phyloP scores from a whole-genome alignment of 1,284 basidiomycete genomes.

The Erythrobasidium hasegawianum region DNA sequence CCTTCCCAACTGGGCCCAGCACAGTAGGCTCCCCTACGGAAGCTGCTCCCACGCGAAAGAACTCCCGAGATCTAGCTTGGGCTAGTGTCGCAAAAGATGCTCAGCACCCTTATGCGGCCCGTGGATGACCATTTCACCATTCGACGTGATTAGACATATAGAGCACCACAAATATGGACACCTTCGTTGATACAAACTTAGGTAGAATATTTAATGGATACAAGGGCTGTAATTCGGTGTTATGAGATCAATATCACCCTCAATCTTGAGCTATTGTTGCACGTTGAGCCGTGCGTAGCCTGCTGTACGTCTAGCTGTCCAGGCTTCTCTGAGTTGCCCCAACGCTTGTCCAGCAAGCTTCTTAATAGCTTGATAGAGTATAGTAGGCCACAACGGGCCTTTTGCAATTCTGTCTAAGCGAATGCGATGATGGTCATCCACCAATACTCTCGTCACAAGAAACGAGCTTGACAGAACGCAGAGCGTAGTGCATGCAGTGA shows the following conservation, averaged over 20 bases:
- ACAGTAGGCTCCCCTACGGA: background rate
- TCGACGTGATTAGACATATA: no score
- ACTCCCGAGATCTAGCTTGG: background rate
- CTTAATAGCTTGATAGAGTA: background rate
- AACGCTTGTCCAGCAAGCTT: background rate
- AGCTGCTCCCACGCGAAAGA: background rate
- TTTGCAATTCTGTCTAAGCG: constrained; percentile 61
- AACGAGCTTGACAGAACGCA: constrained; percentile 63
- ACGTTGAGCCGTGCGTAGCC: background rate
- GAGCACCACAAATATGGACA: no score
- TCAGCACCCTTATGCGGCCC: no score
- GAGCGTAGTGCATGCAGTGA: constrained; percentile 68
- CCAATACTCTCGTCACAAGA: constrained; percentile 58
- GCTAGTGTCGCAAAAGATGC: background rate
- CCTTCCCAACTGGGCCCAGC: background rate
- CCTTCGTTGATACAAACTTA: no score
- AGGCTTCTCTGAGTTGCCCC: background rate
- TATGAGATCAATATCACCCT: no score
- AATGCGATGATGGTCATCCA: constrained; percentile 68
- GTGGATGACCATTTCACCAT: no score
- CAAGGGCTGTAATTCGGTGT: no score
- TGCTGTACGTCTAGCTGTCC: background rate
- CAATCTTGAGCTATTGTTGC: background rate
- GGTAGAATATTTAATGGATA: no score
- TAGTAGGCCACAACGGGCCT: constrained; percentile 5